Percentiles rank a stretch among this genome's conserved stretches.
Conservation (phyloP, 169 alveolate species). For the Babesia gibsoni region DNA sequence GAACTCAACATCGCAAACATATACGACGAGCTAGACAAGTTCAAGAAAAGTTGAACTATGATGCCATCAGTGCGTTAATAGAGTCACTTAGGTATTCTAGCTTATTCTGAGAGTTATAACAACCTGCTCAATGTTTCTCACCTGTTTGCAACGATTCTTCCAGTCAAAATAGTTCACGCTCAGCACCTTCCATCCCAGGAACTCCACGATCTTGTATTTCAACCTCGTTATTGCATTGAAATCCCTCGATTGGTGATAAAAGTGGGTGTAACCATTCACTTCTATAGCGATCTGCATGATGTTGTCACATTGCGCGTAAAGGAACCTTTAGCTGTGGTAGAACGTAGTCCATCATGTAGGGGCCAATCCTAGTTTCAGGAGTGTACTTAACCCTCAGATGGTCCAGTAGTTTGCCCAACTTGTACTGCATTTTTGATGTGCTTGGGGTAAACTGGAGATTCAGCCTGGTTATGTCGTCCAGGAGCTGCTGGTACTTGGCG, state of each 20-base stretch:
- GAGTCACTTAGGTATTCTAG: slow-evolving; percentile 1
- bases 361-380: slow-evolving; percentile 48
- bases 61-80: background rate
- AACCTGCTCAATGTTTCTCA: background rate
- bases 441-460: slow-evolving; percentile 44
- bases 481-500: slow-evolving; percentile 11
- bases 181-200: slow-evolving; percentile 61
- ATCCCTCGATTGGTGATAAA: slow-evolving; percentile 51
- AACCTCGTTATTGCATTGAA: slow-evolving; percentile 40
- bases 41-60: background rate
- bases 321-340: slow-evolving; percentile 52
- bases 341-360: slow-evolving; percentile 62
- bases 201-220: slow-evolving; percentile 50
- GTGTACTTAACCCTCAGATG: slow-evolving; percentile 30
- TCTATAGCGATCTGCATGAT: slow-evolving; percentile 53
- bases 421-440: slow-evolving; percentile 64
- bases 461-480: slow-evolving; percentile 28
- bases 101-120: background rate
- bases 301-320: background rate
- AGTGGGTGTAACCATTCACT: slow-evolving; percentile 64
- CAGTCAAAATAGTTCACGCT: slow-evolving; percentile 61
- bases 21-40: slow-evolving; percentile 16
- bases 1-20: background rate
- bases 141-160: slow-evolving; percentile 62
- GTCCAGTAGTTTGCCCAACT: slow-evolving; percentile 33